Base-by-base conservation (phyloP, 176 grass and related monocot genomes). In the Phyllostachys edulis region DNA sequence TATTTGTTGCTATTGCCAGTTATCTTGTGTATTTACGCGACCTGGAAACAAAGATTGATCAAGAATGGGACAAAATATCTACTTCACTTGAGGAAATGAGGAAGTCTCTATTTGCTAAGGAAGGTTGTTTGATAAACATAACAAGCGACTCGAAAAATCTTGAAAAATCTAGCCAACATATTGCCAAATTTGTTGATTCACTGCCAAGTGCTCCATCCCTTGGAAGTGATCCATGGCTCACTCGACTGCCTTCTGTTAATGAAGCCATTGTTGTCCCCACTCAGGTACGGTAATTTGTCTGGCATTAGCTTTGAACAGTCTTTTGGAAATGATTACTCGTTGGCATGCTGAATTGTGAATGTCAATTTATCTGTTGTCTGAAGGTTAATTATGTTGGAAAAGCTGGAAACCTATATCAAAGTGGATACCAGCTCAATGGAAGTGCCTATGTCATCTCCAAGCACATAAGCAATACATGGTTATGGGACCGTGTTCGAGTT, bases 331-430 rank as follows among this genome's bases (percentile, higher is more conserved):
- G 61, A 55, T 26, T 50, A 51, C 44, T 78, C 39, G 0, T 44
- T 55, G n/a, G 21, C 44, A 71, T 47, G 64, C 5, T 80, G 26
- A 83, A 51, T 47, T 74, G 21, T 73, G 38, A 39, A 54, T 80
- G 10, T 55, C 46, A 84, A 83, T 70, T 67, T 81, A 61, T 86
- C 67, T 73, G 71, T 76, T 85, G 45, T 85, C 50, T 90, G 63
- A 72, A 99, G 93, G 96, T 99, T 73, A 99, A 99, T 84, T 99
- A 99, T 94, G 93, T 99, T 83, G 96, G 96, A 52, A 99, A 99
- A 87, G 93, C 96, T 73, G 91, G 87, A 80, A 94, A 96, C 72
- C 77, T 99, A 66, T 99, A 94, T 75, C 91, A 94, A 89, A 87
- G 88, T 80, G 96, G 96, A 87, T 99, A 99, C 88, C 83, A 92